Base-by-base conservation (phyloP, 495 filamentous ascomycete species). In the Cudoniella acicularis region DNA sequence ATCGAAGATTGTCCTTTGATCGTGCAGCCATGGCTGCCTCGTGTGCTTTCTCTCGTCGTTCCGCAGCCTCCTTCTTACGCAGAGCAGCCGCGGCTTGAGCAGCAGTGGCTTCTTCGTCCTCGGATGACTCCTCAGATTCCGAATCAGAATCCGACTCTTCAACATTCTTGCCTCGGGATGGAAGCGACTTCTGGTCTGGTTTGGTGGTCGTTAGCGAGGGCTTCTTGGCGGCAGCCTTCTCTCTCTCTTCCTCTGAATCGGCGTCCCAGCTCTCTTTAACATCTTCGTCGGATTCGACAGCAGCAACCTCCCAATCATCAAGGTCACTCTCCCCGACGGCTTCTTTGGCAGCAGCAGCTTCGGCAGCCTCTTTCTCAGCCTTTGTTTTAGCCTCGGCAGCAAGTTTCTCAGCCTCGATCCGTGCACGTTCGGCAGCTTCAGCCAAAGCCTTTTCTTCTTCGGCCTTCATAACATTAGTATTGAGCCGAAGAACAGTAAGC, bases 181-280 rank as follows among this genome's bases (percentile, higher is more conserved):
- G 74, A 46, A 79, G 57, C 0, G 63, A 26, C 42, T 72, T 72
- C 8, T 57, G n/a, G 13, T 68, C 42, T 69, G 67, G 2, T 52
- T 59, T 46, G 41, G 18, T 30, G 24, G 50, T 30, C 13, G 40
- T 60, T n/a, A 49, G 50, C 10, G 53, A 55, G 63, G 68, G 56
- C 68, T 76, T 72, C 50, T 72, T 67, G 17, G 68, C 61, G 17
- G 72, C 54, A 59, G 78, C 76, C 54, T 76, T 70, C 50, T 79
- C 74, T 52, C 78, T 82, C 64, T 95, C 92, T 16, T 93, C 91
- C 3, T 89, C 92, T 0, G 85, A 85, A 26, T 87, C 83, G 53
- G 90, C 91, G 70, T 98, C 94, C 93, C 93, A 98, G 73, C 87
- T 93, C 56, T 96, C 94, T 69, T 96, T 97, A 49, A 96, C 79